phyloP scores from a whole-genome alignment of 768 basidiomycete species.

The Russula abietina region DNA sequence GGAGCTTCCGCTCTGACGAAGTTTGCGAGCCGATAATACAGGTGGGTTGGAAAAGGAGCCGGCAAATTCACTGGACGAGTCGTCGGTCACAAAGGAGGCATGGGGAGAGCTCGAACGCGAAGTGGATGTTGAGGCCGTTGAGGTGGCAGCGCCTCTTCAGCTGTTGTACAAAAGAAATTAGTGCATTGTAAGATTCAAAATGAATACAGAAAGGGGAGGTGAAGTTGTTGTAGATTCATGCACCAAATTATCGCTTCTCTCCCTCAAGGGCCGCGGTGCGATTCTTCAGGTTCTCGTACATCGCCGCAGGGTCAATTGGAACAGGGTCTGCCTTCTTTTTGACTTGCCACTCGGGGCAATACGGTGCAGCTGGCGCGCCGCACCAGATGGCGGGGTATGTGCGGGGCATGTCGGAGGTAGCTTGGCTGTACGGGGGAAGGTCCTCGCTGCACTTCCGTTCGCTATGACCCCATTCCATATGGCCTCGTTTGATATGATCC shows the following conservation, averaged over 20 bases:
- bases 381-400: slow-evolving; percentile 28
- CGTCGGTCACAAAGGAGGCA: slow-evolving; percentile 46
- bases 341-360: slow-evolving; percentile 31
- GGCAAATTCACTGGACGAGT: slow-evolving; percentile 51
- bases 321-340: slow-evolving; percentile 54
- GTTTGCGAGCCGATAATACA: too few relatives aligned
- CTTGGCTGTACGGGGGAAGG: too few relatives aligned
- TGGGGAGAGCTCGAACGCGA: slow-evolving; percentile 46
- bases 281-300: slow-evolving; percentile 86
- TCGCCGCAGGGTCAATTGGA: slow-evolving; percentile 73
- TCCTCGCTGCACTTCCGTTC: too few relatives aligned
- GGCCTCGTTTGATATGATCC: too few relatives aligned
- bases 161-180: slow-evolving; percentile 36
- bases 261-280: slow-evolving; percentile 87
- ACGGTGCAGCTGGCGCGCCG: slow-evolving; percentile 48
- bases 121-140: slow-evolving; percentile 30
- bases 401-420: slow-evolving; percentile 33
- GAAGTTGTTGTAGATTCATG: slow-evolving; percentile 28
- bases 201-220: slow-evolving; percentile 2
- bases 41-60: slow-evolving; percentile 36
- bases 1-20: too few relatives aligned
- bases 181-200: too few relatives aligned
- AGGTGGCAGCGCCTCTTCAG: slow-evolving; percentile 87
- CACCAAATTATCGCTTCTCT: slow-evolving; percentile 74
- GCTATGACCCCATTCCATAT: too few relatives aligned